Evolutionary conservation across 2,329 filamentous ascomycete species (phyloP).

Genomic region (Trichoderma arundinaceum): DNA sequence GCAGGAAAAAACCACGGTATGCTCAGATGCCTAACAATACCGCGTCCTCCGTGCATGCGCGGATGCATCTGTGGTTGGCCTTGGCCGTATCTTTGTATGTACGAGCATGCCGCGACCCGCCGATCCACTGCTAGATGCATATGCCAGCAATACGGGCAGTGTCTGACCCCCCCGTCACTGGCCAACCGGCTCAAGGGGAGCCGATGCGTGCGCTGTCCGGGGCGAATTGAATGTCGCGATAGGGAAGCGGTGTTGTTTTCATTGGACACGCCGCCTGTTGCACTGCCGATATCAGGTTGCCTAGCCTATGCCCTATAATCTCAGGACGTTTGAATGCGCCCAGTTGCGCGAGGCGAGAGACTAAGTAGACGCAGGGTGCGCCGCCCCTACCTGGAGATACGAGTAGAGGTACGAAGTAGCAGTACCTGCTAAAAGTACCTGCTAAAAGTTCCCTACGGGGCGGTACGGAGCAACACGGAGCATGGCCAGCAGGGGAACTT

Average conservation of each 20-base stretch:
- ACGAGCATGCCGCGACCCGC: slow-evolving; percentile 16
- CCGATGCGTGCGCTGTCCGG: slow-evolving; percentile 27
- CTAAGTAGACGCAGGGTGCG: too few species aligned
- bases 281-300: slow-evolving; percentile 17
- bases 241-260: slow-evolving; percentile 14
- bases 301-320: not conserved
- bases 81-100: slow-evolving; percentile 14
- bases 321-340: not conserved
- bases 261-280: slow-evolving; percentile 9
- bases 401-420: not conserved
- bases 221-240: slow-evolving; percentile 1
- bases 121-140: slow-evolving; percentile 29
- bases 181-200: slow-evolving; percentile 25
- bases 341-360: too few species aligned
- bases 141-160: slow-evolving; percentile 28
- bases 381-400: not conserved
- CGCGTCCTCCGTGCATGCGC: slow-evolving; percentile 4
- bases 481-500: not conserved
- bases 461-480: not conserved
- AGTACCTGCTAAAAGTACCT: too few species aligned
- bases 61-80: slow-evolving; percentile 21
- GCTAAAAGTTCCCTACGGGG: too few species aligned
- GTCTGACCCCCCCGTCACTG: not conserved
- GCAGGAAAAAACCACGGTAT: not conserved
- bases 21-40: slow-evolving; percentile 22